These are phyloP conservation scores for Magnaporthiopsis poae DNA, from an alignment of 2,329 filamentous ascomycete genomes.

Conservation along the genomic window DNA sequence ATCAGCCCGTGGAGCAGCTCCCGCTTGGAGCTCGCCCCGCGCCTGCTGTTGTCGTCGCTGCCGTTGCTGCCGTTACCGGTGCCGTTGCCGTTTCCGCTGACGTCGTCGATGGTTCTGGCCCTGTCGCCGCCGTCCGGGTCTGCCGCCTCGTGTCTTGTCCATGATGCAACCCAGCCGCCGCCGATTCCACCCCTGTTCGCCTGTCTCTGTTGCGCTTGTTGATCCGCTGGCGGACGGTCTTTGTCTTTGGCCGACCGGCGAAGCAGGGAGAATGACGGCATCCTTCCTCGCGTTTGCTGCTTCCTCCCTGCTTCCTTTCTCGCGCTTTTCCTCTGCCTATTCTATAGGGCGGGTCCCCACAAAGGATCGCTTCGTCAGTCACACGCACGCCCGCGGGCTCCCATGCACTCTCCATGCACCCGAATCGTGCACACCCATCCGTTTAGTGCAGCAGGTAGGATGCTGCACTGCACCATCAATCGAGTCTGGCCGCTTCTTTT, in stretches of 20 bases:
- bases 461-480: not conserved
- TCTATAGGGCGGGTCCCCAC: not conserved
- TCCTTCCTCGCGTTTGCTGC: constrained; percentile 11
- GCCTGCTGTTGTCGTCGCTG: constrained; percentile 9
- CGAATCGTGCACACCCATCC: not conserved
- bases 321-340: not conserved
- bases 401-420: not conserved
- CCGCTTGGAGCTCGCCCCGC: constrained; percentile 18
- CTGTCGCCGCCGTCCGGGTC: not conserved
- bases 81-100: constrained; percentile 1
- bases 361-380: not conserved
- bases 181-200: not conserved
- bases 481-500: not conserved
- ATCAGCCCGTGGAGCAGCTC: constrained; percentile 21
- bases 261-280: constrained; percentile 25
- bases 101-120: not conserved
- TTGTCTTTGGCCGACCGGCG: constrained; percentile 19
- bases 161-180: not conserved
- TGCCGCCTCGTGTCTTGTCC: not conserved
- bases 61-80: constrained; percentile 1
- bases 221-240: constrained; percentile 10
- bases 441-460: not conserved
- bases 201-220: not conserved
- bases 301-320: not conserved
- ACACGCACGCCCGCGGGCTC: not conserved